phyloP scores from a whole-genome alignment of 169 alveolate genomes.

The Cyclospora cayetanensis region DNA sequence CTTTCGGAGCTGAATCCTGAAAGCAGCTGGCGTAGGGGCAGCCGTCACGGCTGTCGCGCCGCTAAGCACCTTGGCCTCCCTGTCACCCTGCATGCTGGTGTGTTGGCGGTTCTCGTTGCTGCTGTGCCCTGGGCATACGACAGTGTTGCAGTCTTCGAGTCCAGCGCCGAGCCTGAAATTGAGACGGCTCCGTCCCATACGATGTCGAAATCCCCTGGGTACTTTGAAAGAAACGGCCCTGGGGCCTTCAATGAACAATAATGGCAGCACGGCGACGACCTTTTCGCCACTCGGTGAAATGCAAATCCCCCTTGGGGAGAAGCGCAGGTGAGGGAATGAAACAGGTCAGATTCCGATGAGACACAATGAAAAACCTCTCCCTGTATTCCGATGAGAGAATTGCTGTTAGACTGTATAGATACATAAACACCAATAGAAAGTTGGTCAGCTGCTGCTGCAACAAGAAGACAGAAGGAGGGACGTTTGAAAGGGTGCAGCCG shows the following conservation, averaged over 20 bases:
- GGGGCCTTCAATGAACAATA: no score
- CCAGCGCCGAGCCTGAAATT: neutral
- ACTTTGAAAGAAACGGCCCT: no score
- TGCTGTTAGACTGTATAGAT: no score
- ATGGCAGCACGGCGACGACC: neutral
- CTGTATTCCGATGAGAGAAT: neutral
- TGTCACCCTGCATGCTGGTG: neutral
- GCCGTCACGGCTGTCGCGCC: neutral
- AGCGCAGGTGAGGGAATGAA: neutral
- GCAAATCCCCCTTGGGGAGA: neutral
- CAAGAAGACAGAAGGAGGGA: neutral
- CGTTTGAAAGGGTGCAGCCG: neutral
- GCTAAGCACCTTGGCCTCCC: neutral
- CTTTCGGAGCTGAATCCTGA: neutral
- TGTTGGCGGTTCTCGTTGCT: neutral
- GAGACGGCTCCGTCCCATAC: neutral
- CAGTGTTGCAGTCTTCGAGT: neutral
- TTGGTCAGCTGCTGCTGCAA: neutral
- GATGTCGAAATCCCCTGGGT: neutral
- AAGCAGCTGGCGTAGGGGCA: neutral
- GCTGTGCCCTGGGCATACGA: neutral
- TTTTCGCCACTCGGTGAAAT: neutral
- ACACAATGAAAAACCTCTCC: neutral
- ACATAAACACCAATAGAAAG: neutral
- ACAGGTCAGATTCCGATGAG: neutral